phyloP scores from a whole-genome alignment of 1,284 basidiomycete species.

The Hypsizygus ulmarius region DNA sequence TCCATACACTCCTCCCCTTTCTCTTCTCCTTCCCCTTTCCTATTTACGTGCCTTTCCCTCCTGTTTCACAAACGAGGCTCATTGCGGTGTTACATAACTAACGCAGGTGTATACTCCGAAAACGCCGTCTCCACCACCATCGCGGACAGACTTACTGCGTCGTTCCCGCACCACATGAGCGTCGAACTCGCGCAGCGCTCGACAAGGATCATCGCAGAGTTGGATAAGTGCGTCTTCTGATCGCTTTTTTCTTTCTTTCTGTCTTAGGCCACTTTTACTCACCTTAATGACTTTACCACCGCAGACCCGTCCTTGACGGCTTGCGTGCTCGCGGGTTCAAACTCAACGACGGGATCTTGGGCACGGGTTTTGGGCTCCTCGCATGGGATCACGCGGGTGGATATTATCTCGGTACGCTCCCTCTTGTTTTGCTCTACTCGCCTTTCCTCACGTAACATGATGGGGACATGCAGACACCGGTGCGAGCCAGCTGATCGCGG shows the following conservation, averaged over 20 bases:
- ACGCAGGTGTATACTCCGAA: slow-evolving; percentile 49
- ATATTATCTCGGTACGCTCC: slow-evolving; percentile 30
- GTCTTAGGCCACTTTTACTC: neutral
- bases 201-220: slow-evolving; percentile 46
- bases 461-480: slow-evolving; percentile 50
- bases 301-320: slow-evolving; percentile 52
- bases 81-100: neutral
- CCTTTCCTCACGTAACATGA: neutral
- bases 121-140: slow-evolving; percentile 45
- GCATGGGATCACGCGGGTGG: slow-evolving; percentile 28
- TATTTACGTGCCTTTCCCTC: neutral
- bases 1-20: too few relatives aligned
- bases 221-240: slow-evolving; percentile 42
- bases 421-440: neutral
- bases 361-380: slow-evolving; percentile 40
- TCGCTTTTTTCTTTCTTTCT: neutral
- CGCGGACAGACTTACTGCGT: slow-evolving; percentile 47
- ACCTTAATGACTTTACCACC: neutral
- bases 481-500: slow-evolving; percentile 60
- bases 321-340: slow-evolving; percentile 61
- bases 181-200: slow-evolving; percentile 42
- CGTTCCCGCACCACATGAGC: slow-evolving; percentile 41
- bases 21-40: too few relatives aligned
- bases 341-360: slow-evolving; percentile 52
- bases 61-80: neutral